phyloP scores from a whole-genome alignment of 495 filamentous ascomycete genomes.

The Choiromyces venosus region DNA sequence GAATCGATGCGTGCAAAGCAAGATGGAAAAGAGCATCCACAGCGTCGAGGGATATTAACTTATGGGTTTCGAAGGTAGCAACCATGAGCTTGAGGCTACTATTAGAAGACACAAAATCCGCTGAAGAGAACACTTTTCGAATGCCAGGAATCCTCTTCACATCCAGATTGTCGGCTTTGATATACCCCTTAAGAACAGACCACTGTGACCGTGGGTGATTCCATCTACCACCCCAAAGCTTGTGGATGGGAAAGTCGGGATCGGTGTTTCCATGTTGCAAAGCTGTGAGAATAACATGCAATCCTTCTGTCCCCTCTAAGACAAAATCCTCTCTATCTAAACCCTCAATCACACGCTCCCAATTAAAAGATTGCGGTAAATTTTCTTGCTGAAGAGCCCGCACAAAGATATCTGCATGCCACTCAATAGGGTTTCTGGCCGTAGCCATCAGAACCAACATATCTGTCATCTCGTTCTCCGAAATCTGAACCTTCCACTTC shows the following conservation, averaged over 20 bases:
- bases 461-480: slow-evolving; percentile 73
- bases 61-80: slow-evolving; percentile 70
- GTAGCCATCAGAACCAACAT: slow-evolving; percentile 78
- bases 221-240: slow-evolving; percentile 88
- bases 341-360: slow-evolving; percentile 71
- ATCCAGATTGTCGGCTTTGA: slow-evolving; percentile 67
- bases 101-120: slow-evolving; percentile 68
- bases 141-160: slow-evolving; percentile 74
- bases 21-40: slow-evolving; percentile 75
- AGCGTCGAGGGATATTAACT: slow-evolving; percentile 81
- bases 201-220: slow-evolving; percentile 77
- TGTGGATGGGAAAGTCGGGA: slow-evolving; percentile 64
- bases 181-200: slow-evolving; percentile 78
- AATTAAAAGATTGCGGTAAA: slow-evolving; percentile 60
- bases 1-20: slow-evolving; percentile 56
- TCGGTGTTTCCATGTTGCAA: slow-evolving; percentile 63
- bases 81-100: slow-evolving; percentile 65
- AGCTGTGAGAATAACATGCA: slow-evolving; percentile 70
- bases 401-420: slow-evolving; percentile 69
- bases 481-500: slow-evolving; percentile 61
- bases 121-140: slow-evolving; percentile 65
- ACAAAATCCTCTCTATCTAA: slow-evolving; percentile 77
- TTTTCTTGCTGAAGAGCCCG: slow-evolving; percentile 55
- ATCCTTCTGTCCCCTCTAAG: slow-evolving; percentile 66
- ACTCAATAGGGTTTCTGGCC: slow-evolving; percentile 59